Conservation (phyloP, 345 rosid genomes). For the Physaria fendleri region DNA sequence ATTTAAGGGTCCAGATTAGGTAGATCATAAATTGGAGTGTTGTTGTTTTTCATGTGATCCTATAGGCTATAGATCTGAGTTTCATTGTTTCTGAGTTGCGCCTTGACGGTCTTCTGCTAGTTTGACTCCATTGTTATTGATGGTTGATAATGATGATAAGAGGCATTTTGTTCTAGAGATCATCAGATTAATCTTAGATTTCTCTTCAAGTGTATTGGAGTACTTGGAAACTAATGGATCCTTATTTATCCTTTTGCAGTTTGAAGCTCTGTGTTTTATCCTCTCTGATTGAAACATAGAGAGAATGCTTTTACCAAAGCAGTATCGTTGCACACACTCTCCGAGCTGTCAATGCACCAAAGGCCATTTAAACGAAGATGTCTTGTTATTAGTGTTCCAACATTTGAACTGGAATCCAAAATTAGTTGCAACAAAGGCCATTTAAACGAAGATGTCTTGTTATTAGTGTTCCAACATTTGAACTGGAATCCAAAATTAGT, state of each 20-base stretch:
- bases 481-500: conserved; percentile 94
- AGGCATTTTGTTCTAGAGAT: no score
- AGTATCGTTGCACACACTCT: conserved; percentile 93
- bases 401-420: conserved; percentile 94
- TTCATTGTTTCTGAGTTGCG: no score
- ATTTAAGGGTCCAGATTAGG: not conserved
- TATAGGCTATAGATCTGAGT: conserved; percentile 25
- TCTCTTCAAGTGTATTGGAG: not conserved
- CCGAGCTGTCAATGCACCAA: conserved; percentile 79
- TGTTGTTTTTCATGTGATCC: not conserved
- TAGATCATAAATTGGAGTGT: not conserved
- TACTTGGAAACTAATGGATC: not conserved
- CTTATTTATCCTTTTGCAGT: not conserved
- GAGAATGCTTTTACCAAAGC: conserved; percentile 74
- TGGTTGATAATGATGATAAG: no score
- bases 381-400: conserved; percentile 70
- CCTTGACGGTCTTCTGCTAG: not conserved
- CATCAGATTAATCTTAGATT: no score
- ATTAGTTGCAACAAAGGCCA: conserved; percentile 81
- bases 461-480: conserved; percentile 74
- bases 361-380: conserved; percentile 86
- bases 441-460: conserved; percentile 71
- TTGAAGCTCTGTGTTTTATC: conserved; percentile 1
- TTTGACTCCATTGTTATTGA: no score
- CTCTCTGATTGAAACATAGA: conserved; percentile 1